Percentiles rank a stretch among this genome's conserved stretches.
These are phyloP conservation scores for Phytophthora megakarya DNA, from an alignment of 352 stramenopile genomes.

Conservation along the genomic window DNA sequence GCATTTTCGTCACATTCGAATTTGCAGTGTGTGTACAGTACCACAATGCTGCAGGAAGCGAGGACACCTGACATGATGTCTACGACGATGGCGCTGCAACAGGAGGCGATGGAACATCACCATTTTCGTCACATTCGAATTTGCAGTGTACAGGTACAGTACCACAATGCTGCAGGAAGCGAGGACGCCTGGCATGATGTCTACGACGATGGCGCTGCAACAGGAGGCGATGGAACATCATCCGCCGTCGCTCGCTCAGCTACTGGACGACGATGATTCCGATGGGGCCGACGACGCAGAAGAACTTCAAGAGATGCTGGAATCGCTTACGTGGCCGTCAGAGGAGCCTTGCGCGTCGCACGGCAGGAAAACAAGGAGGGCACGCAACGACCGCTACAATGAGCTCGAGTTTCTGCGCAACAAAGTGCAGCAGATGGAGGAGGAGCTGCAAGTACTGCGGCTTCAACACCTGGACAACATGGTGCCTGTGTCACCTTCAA, in stretches of 20 bases:
- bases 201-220: neutral
- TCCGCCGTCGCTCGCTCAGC: constrained; percentile 11
- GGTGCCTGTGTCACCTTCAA: constrained; percentile 14
- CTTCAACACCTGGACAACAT: constrained; percentile 20
- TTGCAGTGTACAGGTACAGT: neutral
- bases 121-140: constrained; percentile 20
- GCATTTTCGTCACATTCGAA: constrained; percentile 17
- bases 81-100: neutral
- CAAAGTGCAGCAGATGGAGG: constrained; percentile 43
- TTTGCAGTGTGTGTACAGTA: neutral
- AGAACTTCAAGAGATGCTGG: constrained; percentile 34
- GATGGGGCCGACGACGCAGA: constrained; percentile 10
- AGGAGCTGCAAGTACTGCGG: constrained; percentile 27
- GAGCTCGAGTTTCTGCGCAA: constrained; percentile 43
- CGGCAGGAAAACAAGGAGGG: constrained; percentile 24
- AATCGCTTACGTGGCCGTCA: constrained; percentile 12
- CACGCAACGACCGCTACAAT: constrained; percentile 33
- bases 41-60: constrained; percentile 19
- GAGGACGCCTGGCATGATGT: constrained; percentile 5
- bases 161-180: constrained; percentile 19
- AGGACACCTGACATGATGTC: constrained; percentile 3
- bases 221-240: constrained; percentile 1
- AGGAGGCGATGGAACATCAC: neutral
- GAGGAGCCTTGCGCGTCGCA: neutral
- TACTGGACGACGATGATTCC: constrained; percentile 20